phyloP scores from a whole-genome alignment of 2,329 filamentous ascomycete species.

The Drechslerella dactyloides region DNA sequence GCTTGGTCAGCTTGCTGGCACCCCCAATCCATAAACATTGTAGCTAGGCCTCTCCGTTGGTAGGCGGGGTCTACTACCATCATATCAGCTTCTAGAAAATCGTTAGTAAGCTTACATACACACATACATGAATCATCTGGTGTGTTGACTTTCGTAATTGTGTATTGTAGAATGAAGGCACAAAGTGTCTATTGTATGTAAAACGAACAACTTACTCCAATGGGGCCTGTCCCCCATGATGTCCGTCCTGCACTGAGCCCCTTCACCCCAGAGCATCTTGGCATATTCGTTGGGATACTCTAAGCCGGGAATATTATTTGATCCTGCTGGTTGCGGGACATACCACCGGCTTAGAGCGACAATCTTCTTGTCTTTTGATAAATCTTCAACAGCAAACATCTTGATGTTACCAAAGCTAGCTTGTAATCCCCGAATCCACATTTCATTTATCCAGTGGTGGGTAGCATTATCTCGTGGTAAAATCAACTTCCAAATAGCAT shows the following conservation, averaged over 20 bases:
- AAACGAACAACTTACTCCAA: neutral
- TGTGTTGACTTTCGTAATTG: neutral
- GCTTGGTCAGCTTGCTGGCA: too few relatives aligned
- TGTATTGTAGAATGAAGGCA: neutral
- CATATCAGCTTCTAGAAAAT: neutral
- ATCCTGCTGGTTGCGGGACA: neutral
- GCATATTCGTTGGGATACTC: neutral
- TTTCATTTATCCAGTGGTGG: neutral
- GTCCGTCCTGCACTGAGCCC: neutral
- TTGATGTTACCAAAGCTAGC: neutral
- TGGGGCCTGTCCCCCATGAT: neutral
- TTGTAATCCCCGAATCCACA: neutral
- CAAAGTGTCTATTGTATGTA: neutral
- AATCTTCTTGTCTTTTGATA: neutral
- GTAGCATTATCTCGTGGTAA: neutral
- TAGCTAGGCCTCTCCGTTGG: too few relatives aligned
- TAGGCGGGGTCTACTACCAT: neutral
- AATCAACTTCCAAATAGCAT: neutral
- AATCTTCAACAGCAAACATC: neutral
- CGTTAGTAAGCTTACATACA: neutral
- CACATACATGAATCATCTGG: neutral
- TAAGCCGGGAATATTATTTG: neutral
- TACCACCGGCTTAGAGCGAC: neutral
- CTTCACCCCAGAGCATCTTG: neutral
- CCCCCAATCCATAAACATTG: too few relatives aligned